Base-by-base conservation (phyloP, 1,284 basidiomycete species). In the Fomitopsis betulina region DNA sequence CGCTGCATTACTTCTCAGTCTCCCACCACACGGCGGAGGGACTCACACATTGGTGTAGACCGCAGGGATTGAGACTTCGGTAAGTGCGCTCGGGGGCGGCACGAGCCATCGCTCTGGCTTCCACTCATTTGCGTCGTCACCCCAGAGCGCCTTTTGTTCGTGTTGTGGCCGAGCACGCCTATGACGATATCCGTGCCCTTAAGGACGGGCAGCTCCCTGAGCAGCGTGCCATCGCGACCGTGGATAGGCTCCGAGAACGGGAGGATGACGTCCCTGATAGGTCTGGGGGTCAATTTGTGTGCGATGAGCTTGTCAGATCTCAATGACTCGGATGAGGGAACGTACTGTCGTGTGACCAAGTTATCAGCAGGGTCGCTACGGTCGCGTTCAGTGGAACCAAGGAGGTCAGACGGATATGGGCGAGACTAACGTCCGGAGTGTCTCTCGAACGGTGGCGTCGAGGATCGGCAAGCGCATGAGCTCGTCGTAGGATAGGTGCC, bases 151-250 rank as follows among this genome's bases (percentile, higher is more conserved):
- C 47, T 61, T n/a, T n/a, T 64, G 58, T 71, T 66, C 9, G 59
- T 62, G 47, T 70, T 68, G 19, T 62, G 58, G 1, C 63, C 64
- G 7, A 60, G 56, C 15, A 66, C 62, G n/a, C 64, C 65, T 42
- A 68, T 55, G 9, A 68, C 53, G n/a, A 69, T 49, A 19, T 30
- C 40, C 13, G 62, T 78, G 3, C 79, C 81, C 60, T 79, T 78
- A 23, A 66, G 60, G n/a, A 79, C 67, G 0, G 72, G 58, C 33
- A 85, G 65, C 23, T 70, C 69, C 37, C 73, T 66, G 2, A 79
- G 70, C 0, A 63, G 58, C 47, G 72, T 54, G 0, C 78, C 79
- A 39, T 63, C 58, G 3, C 45, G 35, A n/a, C 58, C 62, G 7
- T 19, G 53, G 23, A 63, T 57, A 4, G 63, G 63, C 59, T 68